Evolutionary conservation across 140 eudicot species (phyloP).

Genomic region (Erigeron philadelphicus): DNA sequence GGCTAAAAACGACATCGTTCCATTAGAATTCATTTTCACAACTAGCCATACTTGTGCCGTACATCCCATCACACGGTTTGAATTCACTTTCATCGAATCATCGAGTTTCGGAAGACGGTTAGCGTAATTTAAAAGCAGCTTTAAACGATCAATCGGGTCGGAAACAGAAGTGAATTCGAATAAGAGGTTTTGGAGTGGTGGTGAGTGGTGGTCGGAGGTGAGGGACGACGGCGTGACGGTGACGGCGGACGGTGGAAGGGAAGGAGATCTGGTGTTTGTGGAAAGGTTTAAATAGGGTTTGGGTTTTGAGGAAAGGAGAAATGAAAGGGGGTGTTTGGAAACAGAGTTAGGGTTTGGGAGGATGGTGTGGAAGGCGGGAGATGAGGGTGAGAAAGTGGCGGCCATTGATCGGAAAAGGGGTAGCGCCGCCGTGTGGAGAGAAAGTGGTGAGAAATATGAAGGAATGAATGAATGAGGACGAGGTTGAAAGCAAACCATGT

Average conservation of each 20-base stretch:
- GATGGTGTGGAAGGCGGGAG: neutral
- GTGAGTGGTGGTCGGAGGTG: slow-evolving; percentile 27
- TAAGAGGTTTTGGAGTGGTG: slow-evolving; percentile 42
- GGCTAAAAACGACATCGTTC: slow-evolving; percentile 52
- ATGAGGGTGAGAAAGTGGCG: neutral
- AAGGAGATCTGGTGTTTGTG: slow-evolving; percentile 14
- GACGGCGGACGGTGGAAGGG: slow-evolving; percentile 41
- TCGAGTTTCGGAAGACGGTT: slow-evolving; percentile 28
- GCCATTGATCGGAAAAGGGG: neutral
- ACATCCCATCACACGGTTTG: slow-evolving; percentile 82
- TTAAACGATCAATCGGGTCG: slow-evolving; percentile 66
- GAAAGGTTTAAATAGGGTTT: neutral
- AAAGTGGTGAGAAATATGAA: slow-evolving; percentile 12
- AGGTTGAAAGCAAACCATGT: neutral
- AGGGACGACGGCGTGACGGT: slow-evolving; percentile 36
- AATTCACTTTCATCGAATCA: slow-evolving; percentile 29
- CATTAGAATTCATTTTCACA: slow-evolving; percentile 41
- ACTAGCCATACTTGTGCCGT: slow-evolving; percentile 88
- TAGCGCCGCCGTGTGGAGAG: slow-evolving; percentile 13
- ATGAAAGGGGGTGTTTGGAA: neutral
- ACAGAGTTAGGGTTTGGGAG: neutral
- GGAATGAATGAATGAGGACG: neutral
- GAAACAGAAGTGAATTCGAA: slow-evolving; percentile 46
- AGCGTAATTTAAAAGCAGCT: slow-evolving; percentile 51
- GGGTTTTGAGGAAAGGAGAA: neutral